Evolutionary conservation across 768 basidiomycete species (phyloP), one percentile per base, ranked within the genome.

Genomic region (Lentinula boryana): DNA sequence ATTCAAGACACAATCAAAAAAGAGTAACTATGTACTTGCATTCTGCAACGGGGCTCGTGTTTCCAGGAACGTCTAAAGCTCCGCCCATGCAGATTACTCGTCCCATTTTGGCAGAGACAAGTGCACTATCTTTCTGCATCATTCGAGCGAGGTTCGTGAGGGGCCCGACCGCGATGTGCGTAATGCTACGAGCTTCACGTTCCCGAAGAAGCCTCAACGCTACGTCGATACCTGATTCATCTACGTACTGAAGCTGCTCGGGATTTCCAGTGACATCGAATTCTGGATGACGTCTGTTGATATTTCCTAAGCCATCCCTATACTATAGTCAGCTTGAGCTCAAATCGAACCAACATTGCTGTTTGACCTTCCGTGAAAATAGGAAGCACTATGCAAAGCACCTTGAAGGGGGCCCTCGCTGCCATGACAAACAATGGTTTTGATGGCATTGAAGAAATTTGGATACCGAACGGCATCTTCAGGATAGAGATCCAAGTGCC

Each of bases 41-140:
- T 71, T 97, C 95, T 61, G 93, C 89, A 3, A 83, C 79, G 7
- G 93, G 84, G 27, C 79, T 84, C 0, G 87, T 89, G 65, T 96
- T 98, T 2, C 95, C 95, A 0, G 95, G 93, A 35, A 93, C 90
- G 64, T 95, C 93, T 23, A 98, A 70, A 2, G 93, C 89, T 13
- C 93, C 95, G n/a, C 95, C 95, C 93, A 98, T 96, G 70, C 86
- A 87, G 21, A 95, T 74, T 7, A 98, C 75, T n/a, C 86, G 80
- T 4, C 86, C 91, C 32, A 93, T 81, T 46, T 83, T 82, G 12
- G 80, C 72, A 7, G 73, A 72, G 33, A 94, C 76, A 10, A 80
- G 74, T 38, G 75, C 68, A 9, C 81, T 78, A 64, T 91, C 80
- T 46, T 76, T 66, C 6, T 79, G 80, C 69, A 91, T 74, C 61